Conservation (phyloP, 345 rosid species). For the Gossypium arboreum region DNA sequence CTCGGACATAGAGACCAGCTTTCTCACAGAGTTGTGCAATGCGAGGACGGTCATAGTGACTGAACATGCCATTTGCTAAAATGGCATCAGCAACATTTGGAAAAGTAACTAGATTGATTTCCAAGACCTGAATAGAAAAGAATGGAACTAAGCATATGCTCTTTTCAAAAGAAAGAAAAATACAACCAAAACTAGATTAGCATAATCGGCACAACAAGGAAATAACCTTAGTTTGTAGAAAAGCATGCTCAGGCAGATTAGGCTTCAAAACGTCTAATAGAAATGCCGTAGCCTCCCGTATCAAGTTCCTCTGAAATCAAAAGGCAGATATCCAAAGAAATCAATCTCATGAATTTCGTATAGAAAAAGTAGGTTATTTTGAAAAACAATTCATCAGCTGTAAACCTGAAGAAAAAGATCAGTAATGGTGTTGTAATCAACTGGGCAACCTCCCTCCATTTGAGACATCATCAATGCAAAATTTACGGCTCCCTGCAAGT, state of each 20-base stretch:
- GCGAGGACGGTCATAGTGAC: constrained; percentile 96
- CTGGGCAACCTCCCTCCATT: constrained; percentile 99
- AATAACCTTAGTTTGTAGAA: constrained; percentile 83
- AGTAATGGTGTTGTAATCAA: constrained; percentile 93
- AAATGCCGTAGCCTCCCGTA: constrained; percentile 98
- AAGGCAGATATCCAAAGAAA: neutral
- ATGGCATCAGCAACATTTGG: constrained; percentile 99
- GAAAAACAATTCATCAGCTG: neutral
- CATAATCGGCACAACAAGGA: neutral
- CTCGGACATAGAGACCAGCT: constrained; percentile 90
- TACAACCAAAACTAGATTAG: neutral
- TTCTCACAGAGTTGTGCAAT: constrained; percentile 98
- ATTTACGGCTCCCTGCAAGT: constrained; percentile 88
- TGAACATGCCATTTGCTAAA: constrained; percentile 95
- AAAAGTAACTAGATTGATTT: constrained; percentile 95
- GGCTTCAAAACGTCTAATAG: constrained; percentile 95
- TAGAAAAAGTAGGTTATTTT: neutral
- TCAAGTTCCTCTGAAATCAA: constrained; percentile 72
- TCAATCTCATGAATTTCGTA: neutral
- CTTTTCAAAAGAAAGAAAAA: neutral
- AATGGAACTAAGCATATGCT: constrained; percentile 5
- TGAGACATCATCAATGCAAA: constrained; percentile 99
- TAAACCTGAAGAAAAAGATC: constrained; percentile 99
- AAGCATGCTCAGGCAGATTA: constrained; percentile 88
- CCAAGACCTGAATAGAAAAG: constrained; percentile 69